Conservation (phyloP, 805 yeast genomes). For the Saccharomycopsis babjevae region DNA sequence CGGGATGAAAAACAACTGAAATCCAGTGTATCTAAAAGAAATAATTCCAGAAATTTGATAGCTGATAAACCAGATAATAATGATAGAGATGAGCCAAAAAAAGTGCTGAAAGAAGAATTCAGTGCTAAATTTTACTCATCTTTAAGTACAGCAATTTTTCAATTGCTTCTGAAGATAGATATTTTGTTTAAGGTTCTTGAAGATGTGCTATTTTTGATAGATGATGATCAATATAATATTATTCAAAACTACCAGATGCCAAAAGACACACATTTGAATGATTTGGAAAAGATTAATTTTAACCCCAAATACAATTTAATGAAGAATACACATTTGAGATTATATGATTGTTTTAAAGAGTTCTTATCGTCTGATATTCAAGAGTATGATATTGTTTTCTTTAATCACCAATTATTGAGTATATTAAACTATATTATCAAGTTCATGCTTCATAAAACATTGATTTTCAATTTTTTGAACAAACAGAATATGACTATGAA, state of each 20-base stretch:
- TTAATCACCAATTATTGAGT: neutral
- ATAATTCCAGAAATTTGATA: neutral
- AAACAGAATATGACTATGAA: constrained; percentile 6
- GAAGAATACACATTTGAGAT: constrained; percentile 5
- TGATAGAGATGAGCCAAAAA: neutral
- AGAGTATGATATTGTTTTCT: constrained; percentile 2
- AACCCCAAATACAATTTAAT: neutral
- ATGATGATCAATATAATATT: constrained; percentile 3
- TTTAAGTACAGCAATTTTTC: neutral
- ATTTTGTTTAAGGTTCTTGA: constrained; percentile 7
- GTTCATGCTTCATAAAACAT: constrained; percentile 8
- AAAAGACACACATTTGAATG: neutral
- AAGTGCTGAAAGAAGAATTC: neutral
- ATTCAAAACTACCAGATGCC: neutral
- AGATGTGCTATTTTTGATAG: constrained; percentile 6
- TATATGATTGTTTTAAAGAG: neutral
- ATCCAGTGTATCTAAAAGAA: neutral
- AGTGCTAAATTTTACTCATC: neutral
- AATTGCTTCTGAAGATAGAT: constrained; percentile 1
- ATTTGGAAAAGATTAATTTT: constrained; percentile 7
- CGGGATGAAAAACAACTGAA: neutral
- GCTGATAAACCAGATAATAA: neutral
- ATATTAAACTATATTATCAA: constrained; percentile 6
- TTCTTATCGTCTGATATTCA: neutral
- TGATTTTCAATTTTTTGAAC: constrained; percentile 9